A percentile compares a stretch with the other conserved stretches of the same genome.
phyloP scores from a whole-genome alignment of 2,329 filamentous ascomycete species.

The Penicillium sp. region DNA sequence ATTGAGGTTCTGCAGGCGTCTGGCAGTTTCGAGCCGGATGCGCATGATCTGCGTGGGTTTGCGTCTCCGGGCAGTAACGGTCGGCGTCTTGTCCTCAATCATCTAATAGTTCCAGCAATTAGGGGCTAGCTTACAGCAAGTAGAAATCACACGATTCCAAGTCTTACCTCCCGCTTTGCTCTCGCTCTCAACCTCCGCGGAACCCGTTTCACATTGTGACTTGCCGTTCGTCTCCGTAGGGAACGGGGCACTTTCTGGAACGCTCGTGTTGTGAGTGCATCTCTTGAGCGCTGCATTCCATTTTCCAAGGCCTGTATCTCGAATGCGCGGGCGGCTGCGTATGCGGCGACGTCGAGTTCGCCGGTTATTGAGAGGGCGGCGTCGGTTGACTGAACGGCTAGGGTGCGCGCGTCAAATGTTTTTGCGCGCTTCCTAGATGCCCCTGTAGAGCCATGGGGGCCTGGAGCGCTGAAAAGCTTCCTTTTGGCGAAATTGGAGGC shows the following conservation, averaged over 20 bases:
- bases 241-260: constrained; percentile 89
- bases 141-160: background rate
- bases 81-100: constrained; percentile 86
- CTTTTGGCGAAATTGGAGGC: constrained; percentile 35
- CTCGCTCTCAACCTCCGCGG: constrained; percentile 72
- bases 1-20: constrained; percentile 65
- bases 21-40: constrained; percentile 71
- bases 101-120: constrained; percentile 56
- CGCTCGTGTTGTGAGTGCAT: constrained; percentile 65
- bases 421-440: constrained; percentile 46
- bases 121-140: background rate
- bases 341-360: constrained; percentile 80
- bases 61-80: constrained; percentile 60
- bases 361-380: constrained; percentile 62
- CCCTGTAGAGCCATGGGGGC: constrained; percentile 24
- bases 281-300: constrained; percentile 75
- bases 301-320: constrained; percentile 84
- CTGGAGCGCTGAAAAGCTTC: constrained; percentile 25
- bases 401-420: constrained; percentile 43
- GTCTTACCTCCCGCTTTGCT: constrained; percentile 62
- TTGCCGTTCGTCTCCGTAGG: constrained; percentile 83
- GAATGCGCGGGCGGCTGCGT: constrained; percentile 81
- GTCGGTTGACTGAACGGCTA: constrained; percentile 47
- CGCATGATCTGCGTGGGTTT: constrained; percentile 49
- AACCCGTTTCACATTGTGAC: constrained; percentile 90